Evolutionary conservation across 176 grass and related monocot genomes (phyloP), one percentile per base, ranked within the genome.

Genomic region (Triticum urartu): DNA sequence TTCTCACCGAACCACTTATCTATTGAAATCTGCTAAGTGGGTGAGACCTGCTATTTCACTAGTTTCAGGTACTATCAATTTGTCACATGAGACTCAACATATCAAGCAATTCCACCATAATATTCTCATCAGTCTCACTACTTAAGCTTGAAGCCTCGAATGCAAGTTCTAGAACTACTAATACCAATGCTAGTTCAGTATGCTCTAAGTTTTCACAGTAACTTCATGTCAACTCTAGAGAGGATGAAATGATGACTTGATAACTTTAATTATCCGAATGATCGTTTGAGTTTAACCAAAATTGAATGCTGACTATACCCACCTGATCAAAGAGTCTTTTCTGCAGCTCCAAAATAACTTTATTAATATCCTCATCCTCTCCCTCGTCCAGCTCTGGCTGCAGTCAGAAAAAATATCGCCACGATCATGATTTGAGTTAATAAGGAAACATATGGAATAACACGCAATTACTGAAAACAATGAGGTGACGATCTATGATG

Each of bases 331-430:
- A 84, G 36, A 95, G 86, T 77, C 81, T 81, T 80, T 90, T 90
- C 88, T 92, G 86, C 38, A 91, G 83, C 80, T 91, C 88, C 1
- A 78, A 87, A 82, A 92, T 92, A 78, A 69, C 79, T 81, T 81
- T 92, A 81, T 89, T 89, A 62, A 92, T 85, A 79, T 86, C 83
- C 60, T 80, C 84, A 33, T 82, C 73, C 26, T 95, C 91, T 74
- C 86, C 86, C 58, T 95, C 88, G 65, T 88, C 91, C 59, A 92
- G 86, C 81, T 91, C 81, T 70, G 88, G 91, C 93, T 95, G 74
- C 56, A 90, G 69, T 18, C 61, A 83, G 25, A 64, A 88, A 3
- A 26, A 77, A 75, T 38, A 77, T 71, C 76, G 62, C 64, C 39
- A 81, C 22, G 7, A n/a, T 4, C 15, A 54, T 18, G 15, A 47